Evolutionary conservation across 2,329 filamentous ascomycete species (phyloP).

Genomic region (Xylariaceae sp.): DNA sequence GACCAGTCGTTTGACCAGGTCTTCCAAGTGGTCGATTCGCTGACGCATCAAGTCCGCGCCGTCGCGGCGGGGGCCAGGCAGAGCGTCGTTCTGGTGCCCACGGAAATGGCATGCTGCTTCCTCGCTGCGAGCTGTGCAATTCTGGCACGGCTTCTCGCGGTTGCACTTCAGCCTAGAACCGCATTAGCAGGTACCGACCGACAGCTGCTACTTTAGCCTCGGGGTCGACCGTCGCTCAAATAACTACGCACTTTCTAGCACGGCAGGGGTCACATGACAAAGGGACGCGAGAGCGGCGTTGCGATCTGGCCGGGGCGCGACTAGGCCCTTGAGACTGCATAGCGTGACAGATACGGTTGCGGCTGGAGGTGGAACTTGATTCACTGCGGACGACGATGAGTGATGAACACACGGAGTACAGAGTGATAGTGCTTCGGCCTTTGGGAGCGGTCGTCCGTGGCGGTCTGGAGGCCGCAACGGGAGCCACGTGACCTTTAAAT

Average conservation of each 20-base stretch:
- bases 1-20: constrained; percentile 13
- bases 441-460: too few species aligned
- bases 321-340: background rate
- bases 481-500: too few species aligned
- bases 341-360: too few species aligned
- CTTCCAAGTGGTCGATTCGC: constrained; percentile 14
- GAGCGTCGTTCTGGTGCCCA: constrained; percentile 8
- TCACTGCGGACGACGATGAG: too few species aligned
- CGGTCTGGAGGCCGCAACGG: too few species aligned
- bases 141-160: constrained; percentile 22
- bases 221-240: background rate
- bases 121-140: constrained; percentile 17
- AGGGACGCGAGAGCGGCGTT: constrained; percentile 11
- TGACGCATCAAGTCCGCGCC: constrained; percentile 12
- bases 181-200: constrained; percentile 2
- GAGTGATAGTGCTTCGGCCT: too few species aligned
- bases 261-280: constrained; percentile 17
- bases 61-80: constrained; percentile 1
- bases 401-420: too few species aligned
- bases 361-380: too few species aligned
- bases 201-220: background rate
- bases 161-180: constrained; percentile 20
- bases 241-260: constrained; percentile 12
- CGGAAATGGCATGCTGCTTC: constrained; percentile 16
- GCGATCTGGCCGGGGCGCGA: background rate